phyloP scores from a whole-genome alignment of 768 basidiomycete species.

The Tylopilus cervinicoccineus region DNA sequence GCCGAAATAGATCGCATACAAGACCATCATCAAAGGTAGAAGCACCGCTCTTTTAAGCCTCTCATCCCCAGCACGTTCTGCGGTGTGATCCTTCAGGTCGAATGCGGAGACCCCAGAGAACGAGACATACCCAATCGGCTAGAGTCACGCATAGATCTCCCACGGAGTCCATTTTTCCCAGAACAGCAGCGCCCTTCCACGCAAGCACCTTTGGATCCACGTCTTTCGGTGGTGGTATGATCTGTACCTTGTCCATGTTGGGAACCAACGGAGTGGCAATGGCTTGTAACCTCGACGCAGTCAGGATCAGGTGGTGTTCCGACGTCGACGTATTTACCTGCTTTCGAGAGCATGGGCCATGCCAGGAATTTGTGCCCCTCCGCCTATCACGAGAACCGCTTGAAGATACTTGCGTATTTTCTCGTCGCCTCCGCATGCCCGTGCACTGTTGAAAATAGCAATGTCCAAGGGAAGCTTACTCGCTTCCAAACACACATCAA shows the following conservation, averaged over 20 bases:
- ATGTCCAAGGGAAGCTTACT: constrained; percentile 90
- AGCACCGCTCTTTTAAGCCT: constrained; percentile 77
- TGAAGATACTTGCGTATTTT: constrained; percentile 87
- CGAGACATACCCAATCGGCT: constrained; percentile 74
- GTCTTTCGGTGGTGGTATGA: constrained; percentile 92
- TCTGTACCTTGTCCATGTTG: constrained; percentile 84
- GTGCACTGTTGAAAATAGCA: constrained; percentile 87
- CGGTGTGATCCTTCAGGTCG: constrained; percentile 7
- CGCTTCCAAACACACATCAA: constrained; percentile 82
- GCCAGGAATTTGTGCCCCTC: constrained; percentile 74
- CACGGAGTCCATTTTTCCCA: constrained; percentile 88
- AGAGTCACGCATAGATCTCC: constrained; percentile 86
- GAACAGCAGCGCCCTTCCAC: constrained; percentile 93
- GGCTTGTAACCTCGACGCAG: constrained; percentile 53
- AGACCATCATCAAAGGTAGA: constrained; percentile 50
- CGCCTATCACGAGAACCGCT: constrained; percentile 85
- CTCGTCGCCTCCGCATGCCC: constrained; percentile 85
- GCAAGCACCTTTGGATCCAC: constrained; percentile 85
- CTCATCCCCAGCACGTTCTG: constrained; percentile 79
- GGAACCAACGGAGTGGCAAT: constrained; percentile 79
- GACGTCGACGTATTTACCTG: constrained; percentile 44
- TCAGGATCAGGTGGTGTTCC: constrained; percentile 5
- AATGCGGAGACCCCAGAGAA: constrained; percentile 1
- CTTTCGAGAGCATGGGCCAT: constrained; percentile 85
- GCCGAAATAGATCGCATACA: neutral